Conservation (phyloP, 176 grass and related monocot species). For the Oryza meridionalis region DNA sequence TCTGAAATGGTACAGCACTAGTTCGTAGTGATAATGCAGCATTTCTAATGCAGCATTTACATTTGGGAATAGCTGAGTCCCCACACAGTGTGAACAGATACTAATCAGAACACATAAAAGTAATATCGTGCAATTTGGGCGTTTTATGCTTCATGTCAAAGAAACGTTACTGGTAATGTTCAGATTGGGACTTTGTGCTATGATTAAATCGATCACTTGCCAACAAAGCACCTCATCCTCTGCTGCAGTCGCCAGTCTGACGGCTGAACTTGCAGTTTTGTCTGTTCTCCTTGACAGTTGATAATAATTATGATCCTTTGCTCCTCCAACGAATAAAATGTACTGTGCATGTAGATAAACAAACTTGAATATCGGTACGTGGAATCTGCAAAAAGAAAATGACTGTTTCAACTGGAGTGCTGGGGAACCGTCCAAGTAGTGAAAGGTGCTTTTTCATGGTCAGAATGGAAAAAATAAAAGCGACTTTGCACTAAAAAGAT, state of each 20-base stretch:
- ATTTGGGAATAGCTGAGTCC: neutral
- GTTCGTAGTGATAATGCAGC: neutral
- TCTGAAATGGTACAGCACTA: conserved; percentile 18
- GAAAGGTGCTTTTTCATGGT: conserved; percentile 30
- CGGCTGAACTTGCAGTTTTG: neutral
- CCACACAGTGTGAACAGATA: neutral
- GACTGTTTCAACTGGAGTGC: conserved; percentile 3
- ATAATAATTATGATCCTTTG: neutral
- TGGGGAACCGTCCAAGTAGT: conserved; percentile 1
- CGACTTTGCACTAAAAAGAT: conserved; percentile 15
- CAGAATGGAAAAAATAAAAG: neutral
- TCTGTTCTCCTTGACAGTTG: conserved; percentile 2
- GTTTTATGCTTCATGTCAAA: conserved; percentile 8
- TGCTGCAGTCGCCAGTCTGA: neutral
- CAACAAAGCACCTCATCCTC: neutral
- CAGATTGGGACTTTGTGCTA: conserved; percentile 10
- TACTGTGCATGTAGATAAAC: conserved; percentile 1
- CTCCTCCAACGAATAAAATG: neutral
- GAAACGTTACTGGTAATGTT: neutral
- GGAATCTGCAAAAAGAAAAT: conserved; percentile 17
- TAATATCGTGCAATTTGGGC: neutral
- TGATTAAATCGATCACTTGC: conserved; percentile 38
- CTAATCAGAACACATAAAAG: neutral
- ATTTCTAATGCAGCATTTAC: too few relatives aligned
- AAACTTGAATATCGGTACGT: neutral